Base-by-base conservation (phyloP, 495 filamentous ascomycete genomes). In the Parmelia sp. region DNA sequence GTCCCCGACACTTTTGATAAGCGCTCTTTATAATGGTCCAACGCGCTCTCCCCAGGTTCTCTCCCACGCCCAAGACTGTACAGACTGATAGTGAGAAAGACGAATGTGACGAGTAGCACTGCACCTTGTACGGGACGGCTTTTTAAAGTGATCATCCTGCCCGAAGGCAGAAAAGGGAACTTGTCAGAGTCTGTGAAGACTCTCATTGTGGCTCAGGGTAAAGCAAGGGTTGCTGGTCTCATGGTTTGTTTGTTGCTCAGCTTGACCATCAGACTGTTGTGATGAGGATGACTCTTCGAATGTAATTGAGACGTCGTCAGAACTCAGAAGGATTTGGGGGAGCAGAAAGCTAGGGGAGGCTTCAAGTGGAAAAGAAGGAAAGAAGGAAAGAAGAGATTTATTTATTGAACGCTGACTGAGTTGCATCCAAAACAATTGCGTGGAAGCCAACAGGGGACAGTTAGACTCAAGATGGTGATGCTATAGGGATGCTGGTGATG, bases 51-150 rank as follows among this genome's bases (percentile, higher is more conserved):
- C 15, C 56, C 56, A 4, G 55, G 40, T 40, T 53, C 40, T 57
- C 56, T 59, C 0, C 39, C 62, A 51, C 47, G 40, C 25, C 47
- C 35, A 37, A 59, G 40, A 23, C 11, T 53, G 42, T 51, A 35
- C 0, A 64, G 29, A 59, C 29, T 64, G 23, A 59, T 49, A 25
- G 36, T 49, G 15, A 58, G 56, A 7, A 64, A 58, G 17, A 59
- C n/a, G 21, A 64, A 25, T 23, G 56, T 31, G 0, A 35, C 8
- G 5, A 64, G n/a, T 45, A 64, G 23, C 14, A 39, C 36, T 9
- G 40, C 39, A 35, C 42, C 55, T 5, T 64, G 56, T 11, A 40
- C 55, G n/a, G 56, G 29, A 36, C 62, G 40, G 39, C 8, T 59
- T 9, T 45, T 57, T 9, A 36, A 21, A 4, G 31, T 27, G 0